phyloP scores from a whole-genome alignment of 352 stramenopile species.

The Phytophthora chlamydospora region DNA sequence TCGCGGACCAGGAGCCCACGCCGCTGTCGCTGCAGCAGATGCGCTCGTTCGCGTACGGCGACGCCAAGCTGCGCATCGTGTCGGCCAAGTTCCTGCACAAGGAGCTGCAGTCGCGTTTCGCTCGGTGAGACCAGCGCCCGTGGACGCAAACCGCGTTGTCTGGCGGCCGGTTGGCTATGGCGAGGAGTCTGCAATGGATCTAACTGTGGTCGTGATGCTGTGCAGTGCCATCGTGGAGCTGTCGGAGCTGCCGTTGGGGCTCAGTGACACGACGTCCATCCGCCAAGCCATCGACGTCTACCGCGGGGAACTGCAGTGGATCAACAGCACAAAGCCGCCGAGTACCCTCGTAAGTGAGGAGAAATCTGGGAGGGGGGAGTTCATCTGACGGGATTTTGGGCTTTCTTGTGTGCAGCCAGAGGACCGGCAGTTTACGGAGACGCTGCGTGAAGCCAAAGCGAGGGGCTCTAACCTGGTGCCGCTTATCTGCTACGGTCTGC shows the following conservation, averaged over 20 bases:
- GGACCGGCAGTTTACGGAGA: constrained; percentile 70
- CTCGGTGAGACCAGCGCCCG: constrained; percentile 34
- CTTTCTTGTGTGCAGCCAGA: constrained; percentile 34
- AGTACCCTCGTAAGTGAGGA: constrained; percentile 36
- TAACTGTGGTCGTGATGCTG: constrained; percentile 3
- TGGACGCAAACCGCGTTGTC: background rate
- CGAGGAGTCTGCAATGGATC: background rate
- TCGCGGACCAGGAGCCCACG: constrained; percentile 58
- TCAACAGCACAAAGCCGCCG: constrained; percentile 51
- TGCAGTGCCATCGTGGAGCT: constrained; percentile 69
- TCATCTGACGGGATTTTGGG: constrained; percentile 1
- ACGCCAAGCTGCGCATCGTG: constrained; percentile 64
- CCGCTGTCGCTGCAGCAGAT: constrained; percentile 85
- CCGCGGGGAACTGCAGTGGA: constrained; percentile 53
- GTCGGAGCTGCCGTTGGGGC: constrained; percentile 67
- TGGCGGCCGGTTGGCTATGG: background rate
- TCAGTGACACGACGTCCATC: constrained; percentile 69
- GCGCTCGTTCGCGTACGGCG: constrained; percentile 73
- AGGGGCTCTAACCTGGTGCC: constrained; percentile 79
- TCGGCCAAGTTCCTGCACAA: constrained; percentile 78
- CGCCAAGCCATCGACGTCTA: constrained; percentile 72
- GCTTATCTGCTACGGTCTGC: constrained; percentile 75
- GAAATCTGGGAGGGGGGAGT: background rate
- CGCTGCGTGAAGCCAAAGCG: constrained; percentile 55
- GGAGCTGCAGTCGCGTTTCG: constrained; percentile 80